Base-by-base conservation (phyloP, 1,139 yeast species). In the Meyerozyma sp. region DNA sequence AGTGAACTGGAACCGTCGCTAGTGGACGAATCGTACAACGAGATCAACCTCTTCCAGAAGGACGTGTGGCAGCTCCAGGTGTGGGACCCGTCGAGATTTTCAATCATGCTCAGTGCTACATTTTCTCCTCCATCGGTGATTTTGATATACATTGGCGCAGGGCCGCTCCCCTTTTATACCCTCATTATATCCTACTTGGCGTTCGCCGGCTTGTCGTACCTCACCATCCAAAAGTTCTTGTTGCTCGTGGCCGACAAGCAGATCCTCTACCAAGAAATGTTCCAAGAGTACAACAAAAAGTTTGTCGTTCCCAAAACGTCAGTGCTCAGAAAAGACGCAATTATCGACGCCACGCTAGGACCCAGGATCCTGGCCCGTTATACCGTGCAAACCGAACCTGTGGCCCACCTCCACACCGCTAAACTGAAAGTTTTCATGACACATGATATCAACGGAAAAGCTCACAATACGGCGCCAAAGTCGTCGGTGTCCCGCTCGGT, bases 261-360 rank as follows among this genome's bases (percentile, higher is more conserved):
- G 43, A 67, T 83, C 10, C 56, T 86, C 7, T 76, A 75, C 49
- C 79, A 75, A 48, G 89, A 84, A 53, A 78, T 80, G 54, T 69
- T 82, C 47, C 74, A 73, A 30, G 94, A 85, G 54, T 82, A 82
- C 54, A 77, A 82, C 50, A 64, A 71, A 36, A 84, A 84, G 56
- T 79, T 73, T 49, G 85, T 84, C n/a, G 73, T 74, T 41, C 90
- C 91, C 3, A 74, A 75, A 43, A 63, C 79, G 1, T 71, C 80
- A 6, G 70, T 73, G 8, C 61, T 73, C 43, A 72, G 73, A 43
- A 78, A 82, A 50, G 90, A 85, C 54, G 90, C 77, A 3, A 70
- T 77, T 40, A 70, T 84, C 9, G 91, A 85, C 58, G 81, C 89
- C 8, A 78, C 84, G 27, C 58, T 51, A 44, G 75, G 74, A 3